Percentiles rank a stretch among this genome's conserved stretches.
phyloP scores from a whole-genome alignment of 1,139 yeast species.

The Petasospora fabianii region DNA sequence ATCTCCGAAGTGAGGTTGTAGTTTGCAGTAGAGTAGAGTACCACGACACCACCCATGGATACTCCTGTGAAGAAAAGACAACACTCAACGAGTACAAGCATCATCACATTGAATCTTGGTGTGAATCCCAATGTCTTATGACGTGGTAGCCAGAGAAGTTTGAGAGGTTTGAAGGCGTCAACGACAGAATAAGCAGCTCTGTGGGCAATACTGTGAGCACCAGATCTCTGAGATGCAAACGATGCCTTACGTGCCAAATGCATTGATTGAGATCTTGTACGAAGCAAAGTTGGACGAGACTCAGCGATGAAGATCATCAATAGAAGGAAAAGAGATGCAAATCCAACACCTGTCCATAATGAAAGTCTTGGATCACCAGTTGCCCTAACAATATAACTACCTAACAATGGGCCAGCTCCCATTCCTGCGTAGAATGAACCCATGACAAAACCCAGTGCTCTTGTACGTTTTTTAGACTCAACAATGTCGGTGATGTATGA shows the following conservation, averaged over 20 bases:
- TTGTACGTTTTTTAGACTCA: conserved; percentile 50
- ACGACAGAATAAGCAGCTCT: conserved; percentile 1
- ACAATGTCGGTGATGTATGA: conserved; percentile 67
- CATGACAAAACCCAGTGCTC: conserved; percentile 50
- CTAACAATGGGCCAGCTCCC: conserved; percentile 61
- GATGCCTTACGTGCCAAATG: conserved; percentile 30
- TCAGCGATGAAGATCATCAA: conserved; percentile 49
- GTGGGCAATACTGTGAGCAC: not conserved
- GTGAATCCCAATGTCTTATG: conserved; percentile 31
- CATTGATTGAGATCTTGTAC: conserved; percentile 38
- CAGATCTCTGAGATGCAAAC: conserved; percentile 31
- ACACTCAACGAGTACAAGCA: conserved; percentile 48
- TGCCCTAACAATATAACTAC: conserved; percentile 37
- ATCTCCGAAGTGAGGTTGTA: conserved; percentile 59
- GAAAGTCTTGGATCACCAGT: conserved; percentile 28
- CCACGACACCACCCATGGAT: conserved; percentile 41
- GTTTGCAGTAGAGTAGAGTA: conserved; percentile 55
- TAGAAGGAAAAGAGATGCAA: conserved; percentile 29
- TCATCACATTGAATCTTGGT: conserved; percentile 43
- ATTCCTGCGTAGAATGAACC: conserved; percentile 60
- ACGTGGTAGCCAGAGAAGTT: conserved; percentile 39
- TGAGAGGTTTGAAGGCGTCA: conserved; percentile 44
- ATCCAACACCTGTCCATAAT: conserved; percentile 26
- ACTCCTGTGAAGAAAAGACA: conserved; percentile 32
- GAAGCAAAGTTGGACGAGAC: conserved; percentile 47